Percentiles rank a stretch among this genome's conserved stretches.
Evolutionary conservation across 805 yeast genomes (phyloP).

Genomic region (Candida adriatica): DNA sequence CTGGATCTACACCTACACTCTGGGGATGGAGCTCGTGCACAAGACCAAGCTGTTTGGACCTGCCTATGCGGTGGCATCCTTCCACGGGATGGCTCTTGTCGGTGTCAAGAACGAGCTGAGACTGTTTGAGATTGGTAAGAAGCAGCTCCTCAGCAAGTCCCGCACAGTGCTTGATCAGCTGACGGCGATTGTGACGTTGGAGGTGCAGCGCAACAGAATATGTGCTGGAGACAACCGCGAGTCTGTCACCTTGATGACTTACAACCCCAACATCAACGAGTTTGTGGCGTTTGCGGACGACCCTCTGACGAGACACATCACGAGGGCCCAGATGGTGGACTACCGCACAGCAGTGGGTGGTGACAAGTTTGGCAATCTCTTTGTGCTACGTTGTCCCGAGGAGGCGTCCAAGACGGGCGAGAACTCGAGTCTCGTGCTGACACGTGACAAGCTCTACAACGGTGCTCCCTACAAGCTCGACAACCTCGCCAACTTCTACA

Average conservation of each 20-base stretch:
- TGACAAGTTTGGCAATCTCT: conserved; percentile 80
- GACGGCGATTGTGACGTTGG: conserved; percentile 46
- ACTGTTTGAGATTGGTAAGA: conserved; percentile 67
- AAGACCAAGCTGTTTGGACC: conserved; percentile 46
- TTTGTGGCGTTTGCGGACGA: conserved; percentile 71
- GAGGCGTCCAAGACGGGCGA: conserved; percentile 42
- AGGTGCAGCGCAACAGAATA: conserved; percentile 45
- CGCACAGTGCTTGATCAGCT: conserved; percentile 38
- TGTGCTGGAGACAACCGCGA: conserved; percentile 67
- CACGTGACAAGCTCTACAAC: conserved; percentile 31
- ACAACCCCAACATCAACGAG: conserved; percentile 36
- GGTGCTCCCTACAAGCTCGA: conserved; percentile 49
- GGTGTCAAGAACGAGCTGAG: conserved; percentile 49
- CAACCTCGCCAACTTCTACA: conserved; percentile 47
- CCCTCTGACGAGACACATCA: conserved; percentile 55
- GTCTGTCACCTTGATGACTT: conserved; percentile 54
- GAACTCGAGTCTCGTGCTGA: conserved; percentile 32
- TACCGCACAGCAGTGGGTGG: conserved; percentile 74
- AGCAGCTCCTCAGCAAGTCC: conserved; percentile 68
- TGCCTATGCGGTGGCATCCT: conserved; percentile 43
- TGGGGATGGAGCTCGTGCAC: conserved; percentile 47
- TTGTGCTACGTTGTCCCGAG: conserved; percentile 57
- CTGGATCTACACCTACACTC: conserved; percentile 25
- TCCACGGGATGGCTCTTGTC: conserved; percentile 54
- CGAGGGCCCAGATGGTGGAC: conserved; percentile 57